Evolutionary conservation across 179 eudicot genomes (phyloP).

Genomic region (Heliamphora pulchella): DNA sequence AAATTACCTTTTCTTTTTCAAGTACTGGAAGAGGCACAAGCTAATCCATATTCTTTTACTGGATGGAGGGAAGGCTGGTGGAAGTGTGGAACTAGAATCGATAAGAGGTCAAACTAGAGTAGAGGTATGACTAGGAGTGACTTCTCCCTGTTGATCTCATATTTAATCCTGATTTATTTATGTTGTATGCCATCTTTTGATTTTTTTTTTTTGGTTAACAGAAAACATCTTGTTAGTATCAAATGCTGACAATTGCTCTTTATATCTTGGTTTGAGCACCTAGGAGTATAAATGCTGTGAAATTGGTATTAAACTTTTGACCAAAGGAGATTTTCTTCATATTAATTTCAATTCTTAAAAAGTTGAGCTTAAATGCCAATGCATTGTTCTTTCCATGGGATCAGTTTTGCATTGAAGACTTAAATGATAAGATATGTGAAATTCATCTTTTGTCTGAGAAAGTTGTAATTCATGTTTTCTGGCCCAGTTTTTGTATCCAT

Average conservation of each 20-base stretch:
- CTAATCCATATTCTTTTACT: too few species aligned
- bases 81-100: too few species aligned
- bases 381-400: neutral
- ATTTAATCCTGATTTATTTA: too few species aligned
- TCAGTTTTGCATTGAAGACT: neutral
- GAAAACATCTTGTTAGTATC: neutral
- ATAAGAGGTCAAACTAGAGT: too few species aligned
- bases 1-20: too few species aligned
- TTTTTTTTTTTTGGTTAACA: neutral
- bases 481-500: conserved; percentile 49
- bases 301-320: neutral
- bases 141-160: too few species aligned
- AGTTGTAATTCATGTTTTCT: conserved; percentile 2
- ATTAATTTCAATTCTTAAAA: neutral
- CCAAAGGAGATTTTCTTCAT: neutral
- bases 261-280: neutral
- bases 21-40: too few species aligned
- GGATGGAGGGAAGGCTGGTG: too few species aligned
- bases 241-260: neutral
- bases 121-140: too few species aligned
- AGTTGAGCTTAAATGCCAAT: neutral
- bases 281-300: neutral
- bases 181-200: neutral
- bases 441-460: neutral
- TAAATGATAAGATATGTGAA: neutral